Conservation (phyloP, 768 basidiomycete species). For the Punctularia strigosozonata region DNA sequence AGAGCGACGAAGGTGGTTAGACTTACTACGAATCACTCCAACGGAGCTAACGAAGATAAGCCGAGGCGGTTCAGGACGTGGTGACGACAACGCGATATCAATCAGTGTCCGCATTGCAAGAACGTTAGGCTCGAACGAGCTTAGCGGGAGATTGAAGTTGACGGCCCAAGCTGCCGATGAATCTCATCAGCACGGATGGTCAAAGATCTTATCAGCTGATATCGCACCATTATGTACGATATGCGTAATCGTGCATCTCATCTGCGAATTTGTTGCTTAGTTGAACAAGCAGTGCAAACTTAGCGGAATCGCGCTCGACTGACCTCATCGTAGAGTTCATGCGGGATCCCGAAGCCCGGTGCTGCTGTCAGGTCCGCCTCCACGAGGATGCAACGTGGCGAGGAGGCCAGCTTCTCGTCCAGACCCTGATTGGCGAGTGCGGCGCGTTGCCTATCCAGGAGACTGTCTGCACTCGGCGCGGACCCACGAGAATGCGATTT, state of each 20-base stretch:
- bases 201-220: neutral
- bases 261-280: slow-evolving; percentile 7
- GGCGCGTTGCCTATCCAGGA: slow-evolving; percentile 14
- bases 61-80: slow-evolving; percentile 14
- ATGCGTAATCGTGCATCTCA: slow-evolving; percentile 20
- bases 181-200: neutral
- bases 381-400: slow-evolving; percentile 20
- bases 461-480: too few relatives aligned
- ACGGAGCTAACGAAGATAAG: slow-evolving; percentile 25
- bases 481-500: neutral
- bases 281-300: neutral
- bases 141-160: slow-evolving; percentile 20
- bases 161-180: slow-evolving; percentile 20
- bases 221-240: slow-evolving; percentile 26
- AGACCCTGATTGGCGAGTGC: slow-evolving; percentile 20
- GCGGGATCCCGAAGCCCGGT: slow-evolving; percentile 17
- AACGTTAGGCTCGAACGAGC: slow-evolving; percentile 19
- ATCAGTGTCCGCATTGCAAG: slow-evolving; percentile 20
- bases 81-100: slow-evolving; percentile 24
- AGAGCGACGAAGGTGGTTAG: neutral
- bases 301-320: too few relatives aligned
- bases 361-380: slow-evolving; percentile 16
- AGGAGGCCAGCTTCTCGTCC: slow-evolving; percentile 14
- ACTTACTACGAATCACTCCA: slow-evolving; percentile 15
- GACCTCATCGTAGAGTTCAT: slow-evolving; percentile 17